Evolutionary conservation across 108 stramenopile species (phyloP), one percentile per base, ranked within the genome.

Genomic region (Chaetoceros muelleri): DNA sequence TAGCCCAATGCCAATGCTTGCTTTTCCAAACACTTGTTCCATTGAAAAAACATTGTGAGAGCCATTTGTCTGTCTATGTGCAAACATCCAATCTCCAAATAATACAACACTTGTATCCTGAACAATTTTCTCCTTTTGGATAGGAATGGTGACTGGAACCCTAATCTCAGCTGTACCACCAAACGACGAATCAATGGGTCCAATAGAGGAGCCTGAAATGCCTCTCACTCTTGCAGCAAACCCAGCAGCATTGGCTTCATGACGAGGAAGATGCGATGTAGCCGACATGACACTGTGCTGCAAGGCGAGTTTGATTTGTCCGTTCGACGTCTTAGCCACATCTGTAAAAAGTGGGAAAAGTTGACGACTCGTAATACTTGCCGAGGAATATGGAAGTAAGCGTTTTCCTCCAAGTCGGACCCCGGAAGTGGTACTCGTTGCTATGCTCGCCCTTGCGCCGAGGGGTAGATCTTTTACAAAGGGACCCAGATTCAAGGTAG

Each of bases 51-150:
- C 18, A 45, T 2, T 16, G 51, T 24, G 24, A 47, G 55, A 60
- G 10, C 31, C 30, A 25, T 66, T 53, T 30, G 52, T 53, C 49
- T 78, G 65, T 17, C 55, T 57, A 16, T 58, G 60, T 7, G 70
- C 65, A 58, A 64, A 64, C 49, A 70, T 67, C 82, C 84, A 90
- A 53, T 90, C 89, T 49, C 80, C 82, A 71, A 84, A 90, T 17
- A 82, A 30, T 25, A 84, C 72, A 21, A 90, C 30, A 28, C 60
- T 65, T 17, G 75, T 71, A 56, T 64, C 64, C 26, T 58, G 60
- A 51, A 51, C 24, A 51, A 51, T 26, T 30, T 49, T 44, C 40
- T 47, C 47, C 22, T 52, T 48, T 26, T 52, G 46, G 30, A 46
- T 22, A 44, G 58, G 64, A 47, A 69, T 34, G 29, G 49, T 49